phyloP scores from a whole-genome alignment of 306 rosid species.

The Gillenia trifoliata region DNA sequence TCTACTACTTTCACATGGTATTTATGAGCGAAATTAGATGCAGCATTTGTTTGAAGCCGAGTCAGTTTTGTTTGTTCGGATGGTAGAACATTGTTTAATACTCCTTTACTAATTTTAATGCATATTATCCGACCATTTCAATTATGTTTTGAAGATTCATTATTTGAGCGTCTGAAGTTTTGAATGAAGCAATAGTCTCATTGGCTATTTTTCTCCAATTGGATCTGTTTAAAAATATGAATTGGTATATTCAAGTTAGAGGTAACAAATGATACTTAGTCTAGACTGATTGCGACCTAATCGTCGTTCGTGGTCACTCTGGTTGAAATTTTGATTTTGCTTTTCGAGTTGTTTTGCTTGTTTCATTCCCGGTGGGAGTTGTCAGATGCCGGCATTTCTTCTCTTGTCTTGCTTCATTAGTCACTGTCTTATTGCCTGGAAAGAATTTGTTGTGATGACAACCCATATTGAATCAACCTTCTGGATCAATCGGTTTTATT shows the following conservation, averaged over 20 bases:
- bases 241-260: background rate
- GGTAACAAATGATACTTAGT: background rate
- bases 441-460: background rate
- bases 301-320: background rate
- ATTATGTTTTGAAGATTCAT: background rate
- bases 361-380: background rate
- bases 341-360: background rate
- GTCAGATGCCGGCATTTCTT: background rate
- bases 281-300: background rate
- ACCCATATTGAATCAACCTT: too few species aligned
- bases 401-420: background rate
- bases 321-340: background rate
- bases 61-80: slow-evolving; percentile 28
- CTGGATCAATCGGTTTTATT: too few species aligned
- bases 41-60: slow-evolving; percentile 4
- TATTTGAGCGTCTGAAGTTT: background rate
- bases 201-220: background rate
- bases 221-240: background rate
- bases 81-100: slow-evolving; percentile 12
- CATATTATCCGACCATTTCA: background rate
- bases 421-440: background rate
- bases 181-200: background rate
- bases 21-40: slow-evolving; percentile 17
- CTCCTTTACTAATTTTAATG: background rate
- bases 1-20: background rate